Evolutionary conservation across 495 filamentous ascomycete genomes (phyloP).

Genomic region (Geoglossum glabrum): DNA sequence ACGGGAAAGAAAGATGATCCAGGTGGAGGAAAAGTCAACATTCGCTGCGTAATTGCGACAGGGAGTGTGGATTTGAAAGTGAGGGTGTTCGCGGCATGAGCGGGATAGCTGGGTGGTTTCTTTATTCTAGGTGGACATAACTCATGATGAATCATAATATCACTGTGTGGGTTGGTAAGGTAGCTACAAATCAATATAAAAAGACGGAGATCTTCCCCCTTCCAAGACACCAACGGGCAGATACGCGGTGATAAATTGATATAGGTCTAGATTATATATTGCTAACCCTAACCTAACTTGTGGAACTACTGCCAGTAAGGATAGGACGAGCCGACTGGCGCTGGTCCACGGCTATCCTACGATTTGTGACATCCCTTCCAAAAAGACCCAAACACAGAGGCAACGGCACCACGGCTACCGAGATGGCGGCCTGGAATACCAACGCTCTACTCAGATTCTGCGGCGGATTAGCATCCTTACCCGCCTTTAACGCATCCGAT

Average conservation of each 20-base stretch:
- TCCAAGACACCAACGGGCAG: too few species aligned
- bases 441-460: background rate
- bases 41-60: slow-evolving; percentile 43
- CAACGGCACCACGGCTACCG: background rate
- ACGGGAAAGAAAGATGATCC: slow-evolving; percentile 27
- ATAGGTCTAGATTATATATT: too few species aligned
- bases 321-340: too few species aligned
- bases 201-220: too few species aligned
- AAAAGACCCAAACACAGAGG: slow-evolving; percentile 6
- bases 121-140: background rate
- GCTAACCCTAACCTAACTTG: too few species aligned
- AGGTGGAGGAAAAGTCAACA: slow-evolving; percentile 21
- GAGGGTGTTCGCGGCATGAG: slow-evolving; percentile 32
- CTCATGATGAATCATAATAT: too few species aligned
- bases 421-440: slow-evolving; percentile 6
- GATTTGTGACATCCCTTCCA: background rate
- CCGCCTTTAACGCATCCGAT: slow-evolving; percentile 57
- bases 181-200: too few species aligned
- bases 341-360: background rate
- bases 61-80: slow-evolving; percentile 44
- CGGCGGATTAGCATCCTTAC: slow-evolving; percentile 10
- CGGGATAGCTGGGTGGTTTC: background rate
- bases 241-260: too few species aligned
- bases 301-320: too few species aligned
- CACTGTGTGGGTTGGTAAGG: too few species aligned